phyloP scores from a whole-genome alignment of 495 filamentous ascomycete species.

The Penicillium soppii region DNA sequence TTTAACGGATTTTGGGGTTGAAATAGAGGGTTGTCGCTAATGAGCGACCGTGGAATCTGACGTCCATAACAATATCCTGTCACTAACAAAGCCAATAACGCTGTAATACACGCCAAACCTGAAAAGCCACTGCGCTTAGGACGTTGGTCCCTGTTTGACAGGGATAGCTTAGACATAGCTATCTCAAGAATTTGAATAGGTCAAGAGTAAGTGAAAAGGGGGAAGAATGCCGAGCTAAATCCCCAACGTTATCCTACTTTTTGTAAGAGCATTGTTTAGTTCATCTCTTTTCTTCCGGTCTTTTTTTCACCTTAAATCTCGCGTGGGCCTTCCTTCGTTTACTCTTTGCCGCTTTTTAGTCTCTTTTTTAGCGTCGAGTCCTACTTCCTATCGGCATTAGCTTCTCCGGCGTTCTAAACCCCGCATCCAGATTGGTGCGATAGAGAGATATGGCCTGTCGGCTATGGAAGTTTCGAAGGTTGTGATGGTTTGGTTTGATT shows the following conservation, averaged over 20 bases:
- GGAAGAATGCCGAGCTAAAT: background rate
- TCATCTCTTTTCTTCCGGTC: too few species aligned
- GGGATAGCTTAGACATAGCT: background rate
- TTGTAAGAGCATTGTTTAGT: too few species aligned
- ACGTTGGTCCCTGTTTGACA: background rate
- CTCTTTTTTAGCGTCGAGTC: background rate
- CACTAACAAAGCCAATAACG: background rate
- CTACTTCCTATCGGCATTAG: background rate
- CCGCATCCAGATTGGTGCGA: slow-evolving; percentile 1
- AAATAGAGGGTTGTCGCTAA: background rate
- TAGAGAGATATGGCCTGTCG: background rate
- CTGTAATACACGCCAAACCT: background rate
- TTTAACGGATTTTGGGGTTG: too few species aligned
- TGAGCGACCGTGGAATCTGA: background rate
- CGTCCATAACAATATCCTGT: slow-evolving; percentile 5
- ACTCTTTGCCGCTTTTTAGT: background rate
- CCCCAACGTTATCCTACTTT: too few species aligned
- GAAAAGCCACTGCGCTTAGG: slow-evolving; percentile 3
- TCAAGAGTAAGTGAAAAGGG: background rate
- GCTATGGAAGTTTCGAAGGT: too few species aligned
- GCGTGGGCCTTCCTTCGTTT: background rate
- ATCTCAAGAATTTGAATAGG: too few species aligned
- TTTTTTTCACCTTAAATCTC: background rate
- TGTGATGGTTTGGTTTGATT: background rate
- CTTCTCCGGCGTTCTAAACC: background rate